Evolutionary conservation across 345 rosid genomes (phyloP), one percentile per base, ranked within the genome.

Genomic region (Dipteronia dyeriana): DNA sequence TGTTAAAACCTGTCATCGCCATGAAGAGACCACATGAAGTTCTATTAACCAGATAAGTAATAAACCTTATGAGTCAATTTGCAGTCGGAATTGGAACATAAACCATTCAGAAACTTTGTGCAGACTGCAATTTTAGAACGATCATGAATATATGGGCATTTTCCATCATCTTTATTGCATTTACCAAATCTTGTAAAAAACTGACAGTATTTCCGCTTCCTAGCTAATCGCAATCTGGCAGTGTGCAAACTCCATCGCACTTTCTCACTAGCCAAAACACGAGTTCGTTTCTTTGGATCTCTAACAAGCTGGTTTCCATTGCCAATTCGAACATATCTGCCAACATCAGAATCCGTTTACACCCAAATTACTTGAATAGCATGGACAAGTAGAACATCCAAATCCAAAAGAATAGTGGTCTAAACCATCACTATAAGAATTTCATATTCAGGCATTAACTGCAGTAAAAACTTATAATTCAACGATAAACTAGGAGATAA

Each of bases 191-290:
- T 92, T 63, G 99, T 96, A 83, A 92, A 96, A 71, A 96, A 94
- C 81, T 94, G 97, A 83, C 98, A 92, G 82, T 92, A 96, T 77
- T 85, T 92, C 80, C 91, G 88, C 83, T 83, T 96, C 82, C 81
- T 94, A 76, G 94, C 94, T 85, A 89, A 82, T 78, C 97, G 89
- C 77, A 87, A 85, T 83, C 99, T 88, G 23, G 88, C 97, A 77
- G 97, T 91, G 82, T 94, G 98, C 90, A 94, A 88, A 80, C 99
- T 94, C 99, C 98, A 96, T 56, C 97, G 84, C 76, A 96, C 93
- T 85, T 94, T 96, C 84, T 94, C 99, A 87, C 89, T 96, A 51
- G 99, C 98, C 84, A 96, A 84, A 78, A 87, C 86, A 47, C 98
- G 97, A 73, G 87, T 88, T 76, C 98, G 86, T 84, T 86, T 92